Percentiles rank a stretch among this genome's conserved stretches.
Conservation (phyloP, 768 basidiomycete species). For the Tylopilus sp. region DNA sequence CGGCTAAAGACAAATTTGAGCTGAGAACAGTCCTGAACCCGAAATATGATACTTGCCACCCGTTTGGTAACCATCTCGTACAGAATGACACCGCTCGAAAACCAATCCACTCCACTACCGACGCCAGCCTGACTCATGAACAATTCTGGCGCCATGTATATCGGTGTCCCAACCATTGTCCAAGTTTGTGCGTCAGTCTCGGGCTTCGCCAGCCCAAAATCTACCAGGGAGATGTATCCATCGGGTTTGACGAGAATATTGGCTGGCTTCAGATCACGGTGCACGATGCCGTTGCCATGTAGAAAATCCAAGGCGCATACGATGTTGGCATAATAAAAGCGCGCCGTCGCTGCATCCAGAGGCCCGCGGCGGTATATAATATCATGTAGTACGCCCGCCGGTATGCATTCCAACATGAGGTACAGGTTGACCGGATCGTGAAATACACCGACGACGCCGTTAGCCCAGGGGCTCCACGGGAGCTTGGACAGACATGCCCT, state of each 20-base stretch:
- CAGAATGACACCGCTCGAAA: constrained; percentile 46
- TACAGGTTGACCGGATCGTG: constrained; percentile 48
- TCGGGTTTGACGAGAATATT: constrained; percentile 55
- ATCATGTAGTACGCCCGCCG: constrained; percentile 41
- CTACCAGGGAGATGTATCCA: constrained; percentile 52
- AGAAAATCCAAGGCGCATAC: constrained; percentile 48
- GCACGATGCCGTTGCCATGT: constrained; percentile 41
- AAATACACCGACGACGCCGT: constrained; percentile 44
- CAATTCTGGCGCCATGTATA: constrained; percentile 52
- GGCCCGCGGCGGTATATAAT: constrained; percentile 33
- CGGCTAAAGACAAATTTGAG: constrained; percentile 11
- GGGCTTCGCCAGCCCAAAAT: constrained; percentile 44
- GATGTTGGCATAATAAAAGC: constrained; percentile 58
- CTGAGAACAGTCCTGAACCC: background rate
- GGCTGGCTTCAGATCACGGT: constrained; percentile 57
- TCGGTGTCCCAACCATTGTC: constrained; percentile 44
- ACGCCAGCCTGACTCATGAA: constrained; percentile 19
- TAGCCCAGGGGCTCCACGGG: constrained; percentile 54
- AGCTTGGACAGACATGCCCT: constrained; percentile 38
- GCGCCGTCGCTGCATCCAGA: constrained; percentile 31
- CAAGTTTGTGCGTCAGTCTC: constrained; percentile 15
- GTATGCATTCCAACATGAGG: constrained; percentile 47
- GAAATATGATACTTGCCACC: constrained; percentile 24
- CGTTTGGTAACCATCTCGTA: constrained; percentile 50
- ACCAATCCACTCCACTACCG: constrained; percentile 50